A percentile compares a stretch with the other conserved stretches of the same genome.
Conservation (phyloP, 176 grass and related monocot species). For the Ensete glaucum region DNA sequence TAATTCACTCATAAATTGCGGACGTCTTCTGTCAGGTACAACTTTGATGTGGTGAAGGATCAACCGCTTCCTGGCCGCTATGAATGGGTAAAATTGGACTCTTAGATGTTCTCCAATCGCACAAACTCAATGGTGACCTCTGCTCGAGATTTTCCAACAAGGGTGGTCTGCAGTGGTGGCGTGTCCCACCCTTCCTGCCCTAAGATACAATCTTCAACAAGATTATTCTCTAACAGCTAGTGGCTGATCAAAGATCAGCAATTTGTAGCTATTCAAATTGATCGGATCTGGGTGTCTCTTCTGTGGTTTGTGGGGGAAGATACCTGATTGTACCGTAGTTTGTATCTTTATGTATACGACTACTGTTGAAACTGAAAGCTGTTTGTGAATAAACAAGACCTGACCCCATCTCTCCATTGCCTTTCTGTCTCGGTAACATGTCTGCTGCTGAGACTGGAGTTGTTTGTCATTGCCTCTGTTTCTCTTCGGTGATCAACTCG, state of each 20-base stretch:
- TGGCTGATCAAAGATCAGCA: background rate
- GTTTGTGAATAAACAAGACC: background rate
- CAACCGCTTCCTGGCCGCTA: conserved; percentile 38
- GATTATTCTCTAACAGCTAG: conserved; percentile 10
- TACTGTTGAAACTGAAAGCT: background rate
- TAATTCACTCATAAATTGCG: background rate
- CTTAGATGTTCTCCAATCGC: background rate
- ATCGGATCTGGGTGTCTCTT: background rate
- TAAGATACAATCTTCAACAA: conserved; percentile 8
- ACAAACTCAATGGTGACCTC: background rate
- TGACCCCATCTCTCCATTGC: background rate
- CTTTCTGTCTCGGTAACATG: background rate
- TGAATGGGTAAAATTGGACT: conserved; percentile 37
- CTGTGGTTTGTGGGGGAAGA: conserved; percentile 6
- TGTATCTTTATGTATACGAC: conserved; percentile 8
- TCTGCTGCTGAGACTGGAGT: background rate
- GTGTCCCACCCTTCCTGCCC: conserved; percentile 21
- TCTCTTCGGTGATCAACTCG: too few relatives aligned
- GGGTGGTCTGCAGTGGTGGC: conserved; percentile 15
- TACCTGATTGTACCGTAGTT: background rate
- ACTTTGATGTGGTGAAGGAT: conserved; percentile 41
- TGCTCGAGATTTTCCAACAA: conserved; percentile 4
- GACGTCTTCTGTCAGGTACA: conserved; percentile 25
- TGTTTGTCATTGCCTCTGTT: background rate
- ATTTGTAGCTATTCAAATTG: too few relatives aligned